A percentile compares a stretch with the other conserved stretches of the same genome.
phyloP scores from a whole-genome alignment of 345 rosid species.

The Anacardium occidentale region DNA sequence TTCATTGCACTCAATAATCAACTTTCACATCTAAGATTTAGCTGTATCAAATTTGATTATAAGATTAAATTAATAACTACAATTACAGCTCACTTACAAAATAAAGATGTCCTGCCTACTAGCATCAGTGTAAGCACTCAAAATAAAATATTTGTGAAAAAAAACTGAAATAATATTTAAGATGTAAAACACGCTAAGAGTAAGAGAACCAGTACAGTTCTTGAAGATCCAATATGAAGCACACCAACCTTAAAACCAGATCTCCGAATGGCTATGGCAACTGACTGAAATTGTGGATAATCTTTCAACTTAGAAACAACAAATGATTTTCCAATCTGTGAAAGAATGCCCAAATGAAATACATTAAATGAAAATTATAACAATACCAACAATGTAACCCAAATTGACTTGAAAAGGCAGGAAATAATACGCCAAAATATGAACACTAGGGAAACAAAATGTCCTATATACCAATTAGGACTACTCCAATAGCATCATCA shows the following conservation, averaged over 20 bases:
- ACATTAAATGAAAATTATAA: not conserved
- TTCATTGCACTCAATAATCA: no score
- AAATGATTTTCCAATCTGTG: constrained; percentile 77
- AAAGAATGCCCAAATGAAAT: constrained; percentile 19
- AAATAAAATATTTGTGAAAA: not conserved
- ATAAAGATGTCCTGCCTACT: constrained; percentile 3
- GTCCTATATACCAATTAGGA: not conserved
- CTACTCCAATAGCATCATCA: not conserved
- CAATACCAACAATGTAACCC: not conserved
- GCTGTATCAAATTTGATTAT: not conserved
- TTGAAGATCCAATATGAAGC: constrained; percentile 5
- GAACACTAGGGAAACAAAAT: not conserved
- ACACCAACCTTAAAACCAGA: constrained; percentile 92
- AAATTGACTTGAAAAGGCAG: not conserved
- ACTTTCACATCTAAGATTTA: no score
- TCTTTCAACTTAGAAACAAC: constrained; percentile 88
- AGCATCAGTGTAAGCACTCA: not conserved
- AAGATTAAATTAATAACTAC: not conserved
- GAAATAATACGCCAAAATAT: not conserved
- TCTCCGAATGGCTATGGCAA: constrained; percentile 74
- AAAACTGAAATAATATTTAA: not conserved
- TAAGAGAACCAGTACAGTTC: not conserved
- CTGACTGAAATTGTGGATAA: constrained; percentile 89
- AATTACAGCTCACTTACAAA: not conserved
- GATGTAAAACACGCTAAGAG: not conserved